Base-by-base conservation (phyloP, 257 asterid species). In the Anisodus acutangulus region DNA sequence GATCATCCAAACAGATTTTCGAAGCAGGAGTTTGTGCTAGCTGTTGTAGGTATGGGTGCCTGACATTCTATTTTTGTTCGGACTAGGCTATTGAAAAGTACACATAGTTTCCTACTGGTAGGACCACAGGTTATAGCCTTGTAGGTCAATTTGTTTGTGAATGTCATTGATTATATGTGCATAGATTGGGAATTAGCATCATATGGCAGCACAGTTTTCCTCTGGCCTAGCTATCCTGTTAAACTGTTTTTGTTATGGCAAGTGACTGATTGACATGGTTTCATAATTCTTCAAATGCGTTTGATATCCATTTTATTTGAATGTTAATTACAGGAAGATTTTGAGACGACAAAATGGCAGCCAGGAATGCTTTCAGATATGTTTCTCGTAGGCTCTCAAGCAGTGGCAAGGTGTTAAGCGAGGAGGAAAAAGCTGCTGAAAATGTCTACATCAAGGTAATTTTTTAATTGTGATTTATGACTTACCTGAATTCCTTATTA, bases 391-490 rank as follows among this genome's bases (percentile, higher is more conserved):
- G 97, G 92, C 87, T 96, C 63, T 94, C 95, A 81, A 91, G 97
- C 76, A 55, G 92, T 83, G 97, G 98, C 78, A 96, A 87, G 87
- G 58, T 96, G 79, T 91, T 94, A 79, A 80, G 95, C 51, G 98
- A 96, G 95, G 99, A 96, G 91, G 99, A 94, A 90, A 93, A 90
- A 92, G 99, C 99, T 90, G 99, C 99, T 68, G 99, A 96, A 91
- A 96, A 94, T 87, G 83, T 96, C 87, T 96, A 91, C 88, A 94
- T 96, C 83, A 94, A 94, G 98, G 98, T 96, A 62, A 86, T 57
- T 67, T 35, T 4, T n/a, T 49, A 70, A 16, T 71, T 64, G 55
- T 74, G 63, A 31, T 53, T 60, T 51, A 4, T 9, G 47, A 35
- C 35, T 45, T 68, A 53, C 64, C 57, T 68, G 6, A 2, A 4